Percentiles rank a stretch among this genome's conserved stretches.
Conservation (phyloP, 495 filamentous ascomycete genomes). For the Trichoderma parareesei region DNA sequence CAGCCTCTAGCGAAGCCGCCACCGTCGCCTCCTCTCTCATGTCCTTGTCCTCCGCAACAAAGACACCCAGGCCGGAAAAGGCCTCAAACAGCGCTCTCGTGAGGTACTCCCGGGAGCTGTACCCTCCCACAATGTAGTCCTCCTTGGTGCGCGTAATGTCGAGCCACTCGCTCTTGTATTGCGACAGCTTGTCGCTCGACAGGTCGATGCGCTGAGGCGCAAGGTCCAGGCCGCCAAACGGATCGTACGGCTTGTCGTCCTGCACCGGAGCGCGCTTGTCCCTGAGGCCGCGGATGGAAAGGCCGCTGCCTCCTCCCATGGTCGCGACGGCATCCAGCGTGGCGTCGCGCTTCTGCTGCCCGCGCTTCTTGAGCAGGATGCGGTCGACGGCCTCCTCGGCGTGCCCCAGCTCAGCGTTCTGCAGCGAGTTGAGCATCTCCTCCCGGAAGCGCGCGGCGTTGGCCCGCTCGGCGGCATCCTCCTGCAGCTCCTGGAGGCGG, state of each 20-base stretch:
- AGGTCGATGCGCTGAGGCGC: constrained; percentile 60
- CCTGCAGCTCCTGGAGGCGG: constrained; percentile 48
- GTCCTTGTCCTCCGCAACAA: constrained; percentile 72
- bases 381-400: constrained; percentile 49
- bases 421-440: constrained; percentile 43
- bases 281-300: constrained; percentile 71
- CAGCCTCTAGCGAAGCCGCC: constrained; percentile 27
- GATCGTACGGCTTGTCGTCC: constrained; percentile 66
- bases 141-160: constrained; percentile 51
- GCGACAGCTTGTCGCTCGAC: constrained; percentile 30
- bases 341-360: constrained; percentile 28
- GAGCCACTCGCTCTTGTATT: constrained; percentile 56
- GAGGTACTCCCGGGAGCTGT: constrained; percentile 72
- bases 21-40: constrained; percentile 22
- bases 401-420: constrained; percentile 38
- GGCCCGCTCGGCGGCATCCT: constrained; percentile 41
- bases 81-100: constrained; percentile 74
- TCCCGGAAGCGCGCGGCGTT: constrained; percentile 40
- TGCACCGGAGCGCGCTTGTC: constrained; percentile 36
- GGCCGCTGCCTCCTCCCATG: constrained; percentile 22
- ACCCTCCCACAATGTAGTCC: constrained; percentile 68
- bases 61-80: constrained; percentile 73
- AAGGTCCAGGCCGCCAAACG: constrained; percentile 69
- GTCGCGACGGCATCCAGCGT: constrained; percentile 21
- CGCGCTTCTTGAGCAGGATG: constrained; percentile 64